These are phyloP conservation scores for Rhizopus microsporus DNA, from an alignment of 371 early-diverging fungal genomes.

Conservation along the genomic window DNA sequence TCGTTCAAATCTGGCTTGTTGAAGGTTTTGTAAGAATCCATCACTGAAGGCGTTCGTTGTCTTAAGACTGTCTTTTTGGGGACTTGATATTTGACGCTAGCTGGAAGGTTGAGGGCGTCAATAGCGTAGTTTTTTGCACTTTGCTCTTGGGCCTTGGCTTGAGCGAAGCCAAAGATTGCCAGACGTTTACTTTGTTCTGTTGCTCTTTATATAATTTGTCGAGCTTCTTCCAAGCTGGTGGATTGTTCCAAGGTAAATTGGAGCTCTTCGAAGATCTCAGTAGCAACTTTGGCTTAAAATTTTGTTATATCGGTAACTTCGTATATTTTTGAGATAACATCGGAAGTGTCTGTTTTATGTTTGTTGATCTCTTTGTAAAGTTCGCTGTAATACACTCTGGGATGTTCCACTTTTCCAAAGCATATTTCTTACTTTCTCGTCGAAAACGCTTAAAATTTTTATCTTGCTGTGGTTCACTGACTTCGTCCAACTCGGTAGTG, in stretches of 20 bases:
- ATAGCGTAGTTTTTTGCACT: not conserved
- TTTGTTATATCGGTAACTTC: slow-evolving; percentile 9
- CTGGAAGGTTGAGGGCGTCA: slow-evolving; percentile 6
- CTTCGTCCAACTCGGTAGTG: not conserved
- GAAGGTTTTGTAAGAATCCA: not conserved
- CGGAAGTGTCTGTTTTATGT: no score
- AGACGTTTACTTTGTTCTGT: not conserved
- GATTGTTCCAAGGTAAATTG: not conserved
- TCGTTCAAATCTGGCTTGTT: not conserved
- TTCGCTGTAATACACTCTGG: not conserved
- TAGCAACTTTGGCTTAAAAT: slow-evolving; percentile 10
- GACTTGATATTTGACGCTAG: not conserved
- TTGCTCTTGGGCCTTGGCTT: slow-evolving; percentile 6
- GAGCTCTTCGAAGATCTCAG: slow-evolving; percentile 5
- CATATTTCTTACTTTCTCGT: not conserved
- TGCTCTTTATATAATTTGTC: not conserved
- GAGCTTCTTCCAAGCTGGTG: not conserved
- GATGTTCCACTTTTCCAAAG: not conserved
- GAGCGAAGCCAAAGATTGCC: slow-evolving; percentile 7
- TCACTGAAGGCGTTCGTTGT: not conserved
- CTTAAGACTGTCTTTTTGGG: not conserved
- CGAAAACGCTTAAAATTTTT: not conserved
- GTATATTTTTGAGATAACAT: no score
- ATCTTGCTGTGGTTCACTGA: not conserved
- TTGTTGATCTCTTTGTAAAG: no score